phyloP scores from a whole-genome alignment of 805 yeast genomes.

The Wickerhamomyces chaumierensis region DNA sequence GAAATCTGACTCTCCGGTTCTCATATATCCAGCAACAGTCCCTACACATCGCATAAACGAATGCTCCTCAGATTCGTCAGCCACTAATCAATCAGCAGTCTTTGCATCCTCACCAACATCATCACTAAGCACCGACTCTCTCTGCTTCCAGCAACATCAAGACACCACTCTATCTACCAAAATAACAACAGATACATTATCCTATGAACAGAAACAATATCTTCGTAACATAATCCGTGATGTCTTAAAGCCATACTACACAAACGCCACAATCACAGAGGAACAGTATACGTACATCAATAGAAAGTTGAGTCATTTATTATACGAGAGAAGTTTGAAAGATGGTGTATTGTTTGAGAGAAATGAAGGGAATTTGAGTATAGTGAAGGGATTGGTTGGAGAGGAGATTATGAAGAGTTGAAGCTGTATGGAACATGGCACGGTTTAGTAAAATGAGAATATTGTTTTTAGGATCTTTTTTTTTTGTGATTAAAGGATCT shows the following conservation, averaged over 20 bases:
- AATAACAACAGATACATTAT: not conserved
- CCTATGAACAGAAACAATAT: constrained; percentile 35
- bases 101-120: constrained; percentile 1
- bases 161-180: not conserved
- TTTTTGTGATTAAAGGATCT: no score
- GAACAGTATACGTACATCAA: constrained; percentile 49
- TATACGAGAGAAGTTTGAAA: constrained; percentile 27
- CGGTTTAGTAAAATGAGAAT: no score
- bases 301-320: constrained; percentile 45
- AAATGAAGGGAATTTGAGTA: no score
- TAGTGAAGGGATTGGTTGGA: no score
- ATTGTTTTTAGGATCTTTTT: no score
- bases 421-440: no score
- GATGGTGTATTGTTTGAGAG: no score
- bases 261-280: constrained; percentile 21
- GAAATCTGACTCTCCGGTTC: constrained; percentile 4
- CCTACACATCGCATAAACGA: not conserved
- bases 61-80: not conserved
- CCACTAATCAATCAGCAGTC: not conserved
- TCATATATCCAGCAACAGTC: not conserved
- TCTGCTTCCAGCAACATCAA: not conserved
- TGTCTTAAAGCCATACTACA: constrained; percentile 37
- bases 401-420: no score
- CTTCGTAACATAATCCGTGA: constrained; percentile 50
- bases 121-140: not conserved